Base-by-base conservation (phyloP, 805 yeast genomes). In the Kurtzmaniella cleridarum region DNA sequence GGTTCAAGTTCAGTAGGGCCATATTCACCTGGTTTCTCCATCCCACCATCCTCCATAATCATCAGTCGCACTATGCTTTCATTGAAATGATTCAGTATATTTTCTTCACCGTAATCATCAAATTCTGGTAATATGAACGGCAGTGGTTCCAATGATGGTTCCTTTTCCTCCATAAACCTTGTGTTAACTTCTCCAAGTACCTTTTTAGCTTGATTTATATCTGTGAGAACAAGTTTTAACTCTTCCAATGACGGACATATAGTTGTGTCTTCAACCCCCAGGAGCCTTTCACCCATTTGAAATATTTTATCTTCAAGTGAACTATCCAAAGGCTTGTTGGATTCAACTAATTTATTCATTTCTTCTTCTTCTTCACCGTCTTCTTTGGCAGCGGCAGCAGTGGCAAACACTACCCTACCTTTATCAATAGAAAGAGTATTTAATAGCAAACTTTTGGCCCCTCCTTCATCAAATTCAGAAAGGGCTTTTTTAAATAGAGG, bases 391-490 rank as follows among this genome's bases (percentile, higher is more conserved):
- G 87, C 86, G 51, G 81, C 91, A 51, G 71, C 65, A 20, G 87
- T 86, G 51, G 81, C 91, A 51, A 84, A 82, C 2, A 81, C 76
- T 3, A 84, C 79, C 48, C 82, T 59, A 0, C 79, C 76, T 1
- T 55, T 40, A 48, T 82, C 81, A 12, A 79, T 65, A 43, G 69
- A 68, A 33, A 84, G 66, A 0, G 85, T 76, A 45, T 84, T 84
- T 44, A 81, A 54, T 32, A 84, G 58, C 36, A 84, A 62, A 42
- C 85, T 76, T 51, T 81, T 84, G 6, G 91, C 81, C 2, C 93
- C 91, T 30, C 90, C 90, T 61, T 84, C 91, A 55, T 84, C 93
- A 49, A 84, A 84, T 38, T 83, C 90, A 0, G 88, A 78, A 36
- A 84, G 62, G 0, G 87, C 83, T 51, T 80, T 81, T 48, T 81